phyloP scores from a whole-genome alignment of 805 yeast genomes.

The Brettanomyces sp. region DNA sequence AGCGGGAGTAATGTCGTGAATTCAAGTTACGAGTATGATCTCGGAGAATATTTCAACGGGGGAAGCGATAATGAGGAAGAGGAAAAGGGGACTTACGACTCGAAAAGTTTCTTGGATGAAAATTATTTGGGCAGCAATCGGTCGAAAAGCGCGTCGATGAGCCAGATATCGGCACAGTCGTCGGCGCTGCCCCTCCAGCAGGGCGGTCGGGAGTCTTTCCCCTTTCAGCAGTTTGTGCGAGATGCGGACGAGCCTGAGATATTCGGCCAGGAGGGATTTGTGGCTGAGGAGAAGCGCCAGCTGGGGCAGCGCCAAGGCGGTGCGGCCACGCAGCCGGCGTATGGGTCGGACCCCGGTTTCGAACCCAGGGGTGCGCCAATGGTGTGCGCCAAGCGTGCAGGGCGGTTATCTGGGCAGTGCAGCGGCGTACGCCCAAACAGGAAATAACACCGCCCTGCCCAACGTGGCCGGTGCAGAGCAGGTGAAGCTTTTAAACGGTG shows the following conservation, averaged over 20 bases:
- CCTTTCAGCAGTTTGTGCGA: slow-evolving; percentile 19
- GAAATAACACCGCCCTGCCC: slow-evolving; percentile 2
- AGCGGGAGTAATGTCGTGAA: not conserved
- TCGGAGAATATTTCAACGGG: not conserved
- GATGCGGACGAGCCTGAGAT: slow-evolving; percentile 22
- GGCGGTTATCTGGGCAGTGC: not conserved
- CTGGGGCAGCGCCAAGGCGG: slow-evolving; percentile 2
- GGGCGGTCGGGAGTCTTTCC: slow-evolving; percentile 1
- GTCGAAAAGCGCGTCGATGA: slow-evolving; percentile 2
- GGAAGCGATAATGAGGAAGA: not conserved
- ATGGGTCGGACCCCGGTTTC: no score
- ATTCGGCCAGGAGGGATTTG: slow-evolving; percentile 8
- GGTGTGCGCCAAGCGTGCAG: no score
- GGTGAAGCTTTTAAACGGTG: slow-evolving; percentile 53
- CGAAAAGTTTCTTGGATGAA: not conserved
- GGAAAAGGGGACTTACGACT: not conserved
- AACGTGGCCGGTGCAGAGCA: slow-evolving; percentile 24
- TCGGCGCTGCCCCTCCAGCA: not conserved
- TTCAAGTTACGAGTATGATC: not conserved
- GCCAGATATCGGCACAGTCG: not conserved
- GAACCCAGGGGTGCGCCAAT: no score
- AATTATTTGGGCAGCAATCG: not conserved
- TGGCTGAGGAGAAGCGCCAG: slow-evolving; percentile 8
- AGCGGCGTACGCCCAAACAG: slow-evolving; percentile 1
- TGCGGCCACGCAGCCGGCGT: not conserved